These are phyloP conservation scores for Noccaea caerulescens DNA, from an alignment of 345 rosid genomes.

Conservation along the genomic window DNA sequence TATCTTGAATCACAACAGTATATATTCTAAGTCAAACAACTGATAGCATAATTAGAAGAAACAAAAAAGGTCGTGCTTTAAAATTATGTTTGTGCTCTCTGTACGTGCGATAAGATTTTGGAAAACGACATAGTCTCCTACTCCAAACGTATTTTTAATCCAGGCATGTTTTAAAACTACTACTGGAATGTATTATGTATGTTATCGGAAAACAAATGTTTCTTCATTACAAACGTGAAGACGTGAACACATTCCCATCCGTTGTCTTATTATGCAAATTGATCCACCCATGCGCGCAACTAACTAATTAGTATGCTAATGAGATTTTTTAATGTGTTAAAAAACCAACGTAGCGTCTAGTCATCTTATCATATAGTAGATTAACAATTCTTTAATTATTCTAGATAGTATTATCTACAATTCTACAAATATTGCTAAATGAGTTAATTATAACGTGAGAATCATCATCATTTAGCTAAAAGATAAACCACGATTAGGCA, in stretches of 20 bases:
- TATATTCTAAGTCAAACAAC: conserved; percentile 11
- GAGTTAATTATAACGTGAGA: conserved; percentile 5
- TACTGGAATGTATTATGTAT: neutral
- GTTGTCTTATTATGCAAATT: neutral
- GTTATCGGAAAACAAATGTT: neutral
- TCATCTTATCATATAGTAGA: conserved; percentile 26
- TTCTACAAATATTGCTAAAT: neutral
- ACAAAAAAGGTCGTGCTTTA: neutral
- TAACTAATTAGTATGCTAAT: neutral
- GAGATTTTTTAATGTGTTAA: neutral
- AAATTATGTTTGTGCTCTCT: neutral
- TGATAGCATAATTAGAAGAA: neutral
- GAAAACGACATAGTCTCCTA: neutral
- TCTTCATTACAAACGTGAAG: conserved; percentile 16
- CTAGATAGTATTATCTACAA: neutral
- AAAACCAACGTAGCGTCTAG: conserved; percentile 31
- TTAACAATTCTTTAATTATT: too few species aligned
- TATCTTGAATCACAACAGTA: neutral
- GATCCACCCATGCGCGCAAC: conserved; percentile 26
- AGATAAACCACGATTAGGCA: neutral
- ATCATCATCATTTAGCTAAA: neutral
- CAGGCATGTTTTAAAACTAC: neutral
- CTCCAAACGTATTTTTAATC: neutral
- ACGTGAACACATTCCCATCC: conserved; percentile 16
- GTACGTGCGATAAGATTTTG: neutral